Percentiles rank a stretch among this genome's conserved stretches.
Conservation (phyloP, 2,329 filamentous ascomycete genomes). For the Polychaeton citri region DNA sequence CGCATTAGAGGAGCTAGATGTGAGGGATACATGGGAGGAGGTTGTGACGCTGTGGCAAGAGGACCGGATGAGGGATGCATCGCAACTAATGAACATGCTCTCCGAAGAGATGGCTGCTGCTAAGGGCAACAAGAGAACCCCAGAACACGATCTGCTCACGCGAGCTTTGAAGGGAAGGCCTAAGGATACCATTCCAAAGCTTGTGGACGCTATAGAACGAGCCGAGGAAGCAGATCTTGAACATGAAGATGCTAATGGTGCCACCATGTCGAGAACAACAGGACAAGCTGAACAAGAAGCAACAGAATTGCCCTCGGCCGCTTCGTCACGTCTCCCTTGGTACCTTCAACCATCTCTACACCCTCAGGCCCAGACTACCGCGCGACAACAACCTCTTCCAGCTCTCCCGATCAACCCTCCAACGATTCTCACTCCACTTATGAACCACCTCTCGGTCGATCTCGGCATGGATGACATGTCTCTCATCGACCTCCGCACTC, state of each 20-base stretch:
- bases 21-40: neutral
- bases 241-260: neutral
- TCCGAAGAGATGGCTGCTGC: neutral
- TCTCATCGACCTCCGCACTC: conserved; percentile 66
- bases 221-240: neutral
- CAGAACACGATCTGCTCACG: neutral
- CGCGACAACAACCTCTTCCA: conserved; percentile 43
- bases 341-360: conserved; percentile 44
- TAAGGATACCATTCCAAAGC: neutral
- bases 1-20: neutral
- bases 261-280: neutral
- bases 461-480: conserved; percentile 73
- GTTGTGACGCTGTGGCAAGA: neutral
- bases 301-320: too few species aligned
- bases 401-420: conserved; percentile 57
- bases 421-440: conserved; percentile 53
- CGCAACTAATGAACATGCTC: neutral
- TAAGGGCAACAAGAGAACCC: neutral
- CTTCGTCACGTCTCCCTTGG: conserved; percentile 47
- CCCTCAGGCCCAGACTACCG: conserved; percentile 30
- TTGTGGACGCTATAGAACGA: neutral
- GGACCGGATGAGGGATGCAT: neutral
- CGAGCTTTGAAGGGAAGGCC: neutral
- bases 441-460: conserved; percentile 69
- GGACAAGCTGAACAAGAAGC: too few species aligned